Conservation (phyloP, 768 basidiomycete genomes). For the Coprinopsis cinerea region DNA sequence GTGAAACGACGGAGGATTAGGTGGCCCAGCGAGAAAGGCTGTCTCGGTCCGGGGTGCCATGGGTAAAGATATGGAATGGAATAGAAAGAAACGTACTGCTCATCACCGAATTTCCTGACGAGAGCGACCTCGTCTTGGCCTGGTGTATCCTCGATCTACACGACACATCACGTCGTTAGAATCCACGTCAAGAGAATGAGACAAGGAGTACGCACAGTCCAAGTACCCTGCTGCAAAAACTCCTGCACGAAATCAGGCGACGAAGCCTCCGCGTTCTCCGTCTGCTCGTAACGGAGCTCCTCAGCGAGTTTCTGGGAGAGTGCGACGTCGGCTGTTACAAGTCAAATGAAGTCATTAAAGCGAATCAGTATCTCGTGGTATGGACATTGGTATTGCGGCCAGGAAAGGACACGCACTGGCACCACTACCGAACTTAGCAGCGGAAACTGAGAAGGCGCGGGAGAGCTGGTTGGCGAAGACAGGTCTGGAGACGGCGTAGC, state of each 20-base stretch:
- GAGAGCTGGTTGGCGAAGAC: conserved; percentile 19
- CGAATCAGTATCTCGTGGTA: no score
- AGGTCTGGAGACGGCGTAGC: conserved; percentile 24
- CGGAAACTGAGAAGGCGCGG: conserved; percentile 43
- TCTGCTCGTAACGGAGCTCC: conserved; percentile 84
- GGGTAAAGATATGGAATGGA: no score
- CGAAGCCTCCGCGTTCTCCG: conserved; percentile 30
- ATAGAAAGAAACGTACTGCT: conserved; percentile 57
- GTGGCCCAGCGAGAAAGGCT: no score
- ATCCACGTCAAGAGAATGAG: not conserved
- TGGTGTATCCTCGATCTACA: conserved; percentile 59
- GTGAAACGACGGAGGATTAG: no score
- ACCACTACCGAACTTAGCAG: conserved; percentile 38
- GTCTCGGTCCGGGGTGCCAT: no score
- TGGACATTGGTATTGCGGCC: no score
- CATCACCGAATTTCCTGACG: conserved; percentile 83
- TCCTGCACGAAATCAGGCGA: conserved; percentile 71
- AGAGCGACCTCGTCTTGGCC: conserved; percentile 82
- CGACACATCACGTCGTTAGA: conserved; percentile 4
- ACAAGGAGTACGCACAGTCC: conserved; percentile 51
- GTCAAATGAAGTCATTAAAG: no score
- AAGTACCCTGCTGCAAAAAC: conserved; percentile 70
- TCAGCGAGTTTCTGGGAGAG: conserved; percentile 71
- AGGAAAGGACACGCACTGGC: conserved; percentile 28
- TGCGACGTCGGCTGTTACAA: conserved; percentile 56